These are phyloP conservation scores for Talaromyces sp. DNA, from an alignment of 2,329 filamentous ascomycete genomes.

Conservation along the genomic window DNA sequence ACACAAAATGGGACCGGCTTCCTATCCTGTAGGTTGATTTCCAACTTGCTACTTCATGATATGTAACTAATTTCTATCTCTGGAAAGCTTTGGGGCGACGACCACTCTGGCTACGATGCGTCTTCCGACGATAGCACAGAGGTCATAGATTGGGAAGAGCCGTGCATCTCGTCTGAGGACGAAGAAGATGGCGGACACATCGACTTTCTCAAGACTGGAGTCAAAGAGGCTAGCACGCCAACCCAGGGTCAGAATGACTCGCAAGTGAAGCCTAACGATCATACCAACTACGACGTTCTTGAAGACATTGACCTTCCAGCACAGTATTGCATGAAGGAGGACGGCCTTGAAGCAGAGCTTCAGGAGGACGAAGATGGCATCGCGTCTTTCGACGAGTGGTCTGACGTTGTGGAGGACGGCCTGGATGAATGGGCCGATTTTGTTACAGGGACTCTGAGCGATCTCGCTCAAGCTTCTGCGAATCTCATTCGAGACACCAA, in stretches of 20 bases:
- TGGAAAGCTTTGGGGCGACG: background rate
- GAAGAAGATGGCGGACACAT: background rate
- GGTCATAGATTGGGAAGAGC: background rate
- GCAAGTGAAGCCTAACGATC: background rate
- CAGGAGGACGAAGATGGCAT: background rate
- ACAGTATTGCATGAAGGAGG: background rate
- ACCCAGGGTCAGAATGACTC: background rate
- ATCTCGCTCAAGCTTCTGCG: too few species aligned
- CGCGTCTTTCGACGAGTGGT: background rate
- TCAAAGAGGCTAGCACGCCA: background rate
- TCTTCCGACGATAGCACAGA: background rate
- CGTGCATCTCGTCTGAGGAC: background rate
- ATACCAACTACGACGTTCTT: background rate
- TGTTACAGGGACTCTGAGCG: background rate
- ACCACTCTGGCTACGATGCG: background rate
- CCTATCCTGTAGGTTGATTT: background rate
- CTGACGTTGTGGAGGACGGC: background rate
- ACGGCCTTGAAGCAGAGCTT: background rate
- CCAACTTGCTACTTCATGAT: background rate
- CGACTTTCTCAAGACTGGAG: background rate
- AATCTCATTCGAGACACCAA: too few species aligned
- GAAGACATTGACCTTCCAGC: background rate
- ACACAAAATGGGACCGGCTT: background rate
- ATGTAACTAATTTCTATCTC: background rate
- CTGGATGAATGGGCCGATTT: background rate